Evolutionary conservation across 495 filamentous ascomycete genomes (phyloP), one percentile per base, ranked within the genome.

Genomic region (Coniosporium apollinis): DNA sequence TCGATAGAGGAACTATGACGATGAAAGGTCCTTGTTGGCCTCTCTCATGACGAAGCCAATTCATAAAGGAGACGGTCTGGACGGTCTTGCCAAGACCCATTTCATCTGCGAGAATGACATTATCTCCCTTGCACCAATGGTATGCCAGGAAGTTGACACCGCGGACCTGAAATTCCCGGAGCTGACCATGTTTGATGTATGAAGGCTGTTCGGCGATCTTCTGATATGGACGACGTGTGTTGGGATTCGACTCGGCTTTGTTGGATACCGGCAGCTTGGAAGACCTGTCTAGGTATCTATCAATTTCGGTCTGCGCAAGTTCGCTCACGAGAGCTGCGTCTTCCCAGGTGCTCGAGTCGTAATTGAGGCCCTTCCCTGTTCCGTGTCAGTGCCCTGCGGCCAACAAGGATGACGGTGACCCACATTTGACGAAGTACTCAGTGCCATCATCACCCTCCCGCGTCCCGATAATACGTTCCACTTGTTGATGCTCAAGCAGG

Each of bases 11-110:
- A 9, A 93, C 89, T 17, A 99, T 82, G 28, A 94, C 84, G 22
- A 99, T 69, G 56, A 94, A 96, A 0, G 89, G 89, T 0, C 89
- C 89, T 57, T 96, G 75, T 49, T 96, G 91, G 31, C 65, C 65
- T 37, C 87, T 66, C 28, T 82, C 77, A 59, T 94, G 86, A n/a
- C 85, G 79, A 41, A 99, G 67, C 86, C 91, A 96, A 52, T 87
- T 94, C 62, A 94, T 77, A 55, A 96, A 96, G 0, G 89, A 67
- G 15, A 99, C 85, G 1, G 87, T 94, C 56, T 99, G 89, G 2
- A 99, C 87, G 1, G 89, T 99, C 62, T 99, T 99, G 17, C 89
- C 89, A 19, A 99, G 65, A 37, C 89, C 89, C 89, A 99, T 99
- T 52, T 99, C 89, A 46, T 99, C 89, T 9, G 89, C 89, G 10